These are phyloP conservation scores for Sporothrix brasiliensis DNA, from an alignment of 2,329 filamentous ascomycete genomes.

Conservation along the genomic window DNA sequence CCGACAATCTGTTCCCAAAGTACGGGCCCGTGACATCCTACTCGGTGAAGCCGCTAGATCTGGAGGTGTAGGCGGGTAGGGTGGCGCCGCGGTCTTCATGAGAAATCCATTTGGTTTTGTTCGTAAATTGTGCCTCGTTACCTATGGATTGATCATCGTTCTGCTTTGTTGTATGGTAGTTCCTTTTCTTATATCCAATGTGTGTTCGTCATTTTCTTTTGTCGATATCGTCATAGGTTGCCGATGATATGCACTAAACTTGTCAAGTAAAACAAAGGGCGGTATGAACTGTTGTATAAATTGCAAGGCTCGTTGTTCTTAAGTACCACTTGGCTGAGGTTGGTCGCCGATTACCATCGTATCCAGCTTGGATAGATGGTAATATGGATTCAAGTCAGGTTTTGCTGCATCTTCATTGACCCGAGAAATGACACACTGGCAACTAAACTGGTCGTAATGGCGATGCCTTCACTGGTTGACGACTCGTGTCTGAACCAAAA, in stretches of 20 bases:
- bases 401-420: background rate
- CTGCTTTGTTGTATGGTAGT: background rate
- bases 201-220: background rate
- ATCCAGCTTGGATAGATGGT: background rate
- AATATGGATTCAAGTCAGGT: background rate
- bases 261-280: background rate
- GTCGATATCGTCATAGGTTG: background rate
- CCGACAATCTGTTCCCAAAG: constrained; percentile 37
- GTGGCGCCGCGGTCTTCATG: no score
- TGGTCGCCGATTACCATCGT: background rate
- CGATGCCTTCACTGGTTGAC: background rate
- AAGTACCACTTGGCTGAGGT: background rate
- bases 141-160: background rate
- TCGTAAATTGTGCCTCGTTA: background rate
- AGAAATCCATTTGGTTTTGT: background rate
- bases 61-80: background rate
- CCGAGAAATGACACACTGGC: background rate
- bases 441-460: background rate
- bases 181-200: background rate
- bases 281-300: background rate
- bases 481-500: background rate
- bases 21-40: constrained; percentile 35
- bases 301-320: no score
- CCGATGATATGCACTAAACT: background rate
- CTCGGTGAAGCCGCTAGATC: constrained; percentile 8